Evolutionary conservation across 2,329 filamentous ascomycete species (phyloP).

Genomic region (Talaromyces sp.): DNA sequence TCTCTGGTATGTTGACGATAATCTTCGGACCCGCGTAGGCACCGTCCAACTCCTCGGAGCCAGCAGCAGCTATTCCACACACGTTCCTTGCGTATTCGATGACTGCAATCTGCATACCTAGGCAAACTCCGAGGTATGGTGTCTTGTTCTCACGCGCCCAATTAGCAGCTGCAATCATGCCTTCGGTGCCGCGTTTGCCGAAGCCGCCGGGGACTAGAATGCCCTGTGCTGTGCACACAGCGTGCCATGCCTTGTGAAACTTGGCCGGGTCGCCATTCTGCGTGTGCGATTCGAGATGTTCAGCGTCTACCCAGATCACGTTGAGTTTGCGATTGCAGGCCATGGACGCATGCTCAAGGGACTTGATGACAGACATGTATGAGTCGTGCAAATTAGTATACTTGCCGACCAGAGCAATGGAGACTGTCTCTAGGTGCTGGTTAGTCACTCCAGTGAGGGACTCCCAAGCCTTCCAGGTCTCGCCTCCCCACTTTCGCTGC

Average conservation of each 20-base stretch:
- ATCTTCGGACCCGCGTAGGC: slow-evolving; percentile 28
- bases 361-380: slow-evolving; percentile 78
- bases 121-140: slow-evolving; percentile 83
- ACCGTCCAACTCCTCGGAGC: slow-evolving; percentile 2
- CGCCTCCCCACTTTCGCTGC: slow-evolving; percentile 57
- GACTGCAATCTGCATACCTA: slow-evolving; percentile 89
- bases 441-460: slow-evolving; percentile 59
- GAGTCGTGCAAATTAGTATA: slow-evolving; percentile 81
- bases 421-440: slow-evolving; percentile 57
- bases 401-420: slow-evolving; percentile 87
- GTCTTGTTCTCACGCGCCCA: slow-evolving; percentile 78
- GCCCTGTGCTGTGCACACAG: slow-evolving; percentile 61
- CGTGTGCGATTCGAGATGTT: slow-evolving; percentile 68
- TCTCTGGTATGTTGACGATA: slow-evolving; percentile 91
- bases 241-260: slow-evolving; percentile 44
- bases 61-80: slow-evolving; percentile 55
- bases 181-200: slow-evolving; percentile 73
- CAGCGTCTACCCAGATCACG: slow-evolving; percentile 78
- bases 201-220: slow-evolving; percentile 66
- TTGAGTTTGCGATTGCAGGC: slow-evolving; percentile 72
- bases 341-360: slow-evolving; percentile 89
- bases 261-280: slow-evolving; percentile 60
- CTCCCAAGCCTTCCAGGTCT: slow-evolving; percentile 75
- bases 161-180: slow-evolving; percentile 82
- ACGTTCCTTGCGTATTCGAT: slow-evolving; percentile 79